These are phyloP conservation scores for Rutstroemia sydowiana DNA, from an alignment of 2,329 filamentous ascomycete genomes.

Conservation along the genomic window DNA sequence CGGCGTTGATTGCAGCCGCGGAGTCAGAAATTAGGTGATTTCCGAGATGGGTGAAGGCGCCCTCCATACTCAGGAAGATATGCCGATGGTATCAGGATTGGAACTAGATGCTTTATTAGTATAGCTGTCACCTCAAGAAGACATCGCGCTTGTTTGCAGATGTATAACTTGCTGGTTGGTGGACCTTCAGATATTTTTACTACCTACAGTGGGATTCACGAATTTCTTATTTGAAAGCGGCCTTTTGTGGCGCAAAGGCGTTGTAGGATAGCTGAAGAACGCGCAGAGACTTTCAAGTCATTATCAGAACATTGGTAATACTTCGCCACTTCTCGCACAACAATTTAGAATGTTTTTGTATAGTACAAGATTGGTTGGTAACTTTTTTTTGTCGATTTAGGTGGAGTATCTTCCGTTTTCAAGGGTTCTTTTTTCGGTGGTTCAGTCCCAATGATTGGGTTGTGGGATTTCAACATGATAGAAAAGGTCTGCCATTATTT, in stretches of 20 bases:
- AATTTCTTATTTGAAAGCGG: conserved; percentile 18
- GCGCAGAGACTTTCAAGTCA: conserved; percentile 26
- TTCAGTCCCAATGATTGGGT: background rate
- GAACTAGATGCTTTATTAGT: background rate
- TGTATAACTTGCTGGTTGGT: background rate
- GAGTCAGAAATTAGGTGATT: conserved; percentile 83
- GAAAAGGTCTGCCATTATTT: background rate
- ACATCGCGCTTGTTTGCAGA: no score
- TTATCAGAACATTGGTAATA: conserved; percentile 15
- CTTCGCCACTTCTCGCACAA: conserved; percentile 12
- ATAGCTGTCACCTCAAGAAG: background rate
- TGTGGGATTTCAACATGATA: conserved; percentile 4
- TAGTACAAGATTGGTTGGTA: background rate
- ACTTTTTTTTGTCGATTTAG: conserved; percentile 4
- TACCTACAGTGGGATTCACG: background rate
- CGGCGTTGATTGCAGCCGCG: conserved; percentile 80
- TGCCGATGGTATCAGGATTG: background rate
- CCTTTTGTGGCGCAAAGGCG: conserved; percentile 26
- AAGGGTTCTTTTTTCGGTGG: conserved; percentile 1
- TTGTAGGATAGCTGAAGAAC: conserved; percentile 20
- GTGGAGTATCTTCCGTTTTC: background rate
- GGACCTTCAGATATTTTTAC: background rate
- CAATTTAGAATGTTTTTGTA: no score
- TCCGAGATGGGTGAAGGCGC: conserved; percentile 79
- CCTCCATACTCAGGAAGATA: conserved; percentile 58